phyloP scores from a whole-genome alignment of 805 yeast genomes.

The Candida railenensis region DNA sequence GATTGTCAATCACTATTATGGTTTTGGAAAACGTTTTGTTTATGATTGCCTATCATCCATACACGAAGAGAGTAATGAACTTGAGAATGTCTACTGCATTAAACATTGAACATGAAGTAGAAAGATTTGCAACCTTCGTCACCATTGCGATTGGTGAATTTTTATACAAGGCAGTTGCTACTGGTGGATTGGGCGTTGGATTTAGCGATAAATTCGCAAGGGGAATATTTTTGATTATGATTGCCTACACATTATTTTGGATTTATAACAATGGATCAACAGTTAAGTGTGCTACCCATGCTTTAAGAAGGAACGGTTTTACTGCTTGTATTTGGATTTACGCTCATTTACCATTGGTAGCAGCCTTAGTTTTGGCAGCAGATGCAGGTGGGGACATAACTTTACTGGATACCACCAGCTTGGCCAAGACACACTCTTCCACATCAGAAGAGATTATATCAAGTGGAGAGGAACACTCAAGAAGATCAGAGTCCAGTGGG shows the following conservation, averaged over 20 bases:
- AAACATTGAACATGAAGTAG: constrained; percentile 67
- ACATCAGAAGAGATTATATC: neutral
- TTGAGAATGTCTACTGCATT: constrained; percentile 55
- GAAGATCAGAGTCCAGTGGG: constrained; percentile 5
- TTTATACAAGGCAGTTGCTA: constrained; percentile 51
- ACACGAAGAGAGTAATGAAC: constrained; percentile 40
- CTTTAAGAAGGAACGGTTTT: constrained; percentile 46
- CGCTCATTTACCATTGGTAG: constrained; percentile 51
- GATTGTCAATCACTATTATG: constrained; percentile 40
- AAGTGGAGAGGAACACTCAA: neutral
- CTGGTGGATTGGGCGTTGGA: constrained; percentile 47
- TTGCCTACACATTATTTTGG: constrained; percentile 51
- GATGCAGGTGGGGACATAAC: constrained; percentile 57
- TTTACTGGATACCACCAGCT: constrained; percentile 19
- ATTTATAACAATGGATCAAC: constrained; percentile 58
- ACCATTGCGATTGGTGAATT: constrained; percentile 69
- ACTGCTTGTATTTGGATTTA: constrained; percentile 49
- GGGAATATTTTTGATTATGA: constrained; percentile 46
- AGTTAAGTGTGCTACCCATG: constrained; percentile 47
- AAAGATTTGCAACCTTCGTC: constrained; percentile 55
- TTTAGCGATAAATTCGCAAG: constrained; percentile 44
- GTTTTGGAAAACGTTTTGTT: constrained; percentile 41
- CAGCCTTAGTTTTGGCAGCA: constrained; percentile 52
- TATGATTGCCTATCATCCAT: constrained; percentile 45
- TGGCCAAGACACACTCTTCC: neutral